Percentiles rank a stretch among this genome's conserved stretches.
Evolutionary conservation across 2,329 filamentous ascomycete species (phyloP).

Genomic region (Alternaria solani): DNA sequence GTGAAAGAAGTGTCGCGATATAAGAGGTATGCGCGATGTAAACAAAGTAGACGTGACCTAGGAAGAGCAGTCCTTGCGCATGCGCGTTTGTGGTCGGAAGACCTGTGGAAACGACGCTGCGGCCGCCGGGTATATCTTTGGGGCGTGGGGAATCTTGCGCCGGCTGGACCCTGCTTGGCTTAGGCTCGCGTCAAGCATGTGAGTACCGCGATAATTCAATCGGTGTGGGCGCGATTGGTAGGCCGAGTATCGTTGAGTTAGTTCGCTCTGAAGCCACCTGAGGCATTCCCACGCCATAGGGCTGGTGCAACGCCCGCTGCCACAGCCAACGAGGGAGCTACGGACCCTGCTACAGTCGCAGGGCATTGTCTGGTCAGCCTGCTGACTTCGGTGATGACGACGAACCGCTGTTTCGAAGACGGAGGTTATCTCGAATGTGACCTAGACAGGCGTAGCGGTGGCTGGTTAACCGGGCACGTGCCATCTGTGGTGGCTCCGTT

Average conservation of each 20-base stretch:
- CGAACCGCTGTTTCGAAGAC: conserved; percentile 9
- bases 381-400: conserved; percentile 17
- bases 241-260: neutral
- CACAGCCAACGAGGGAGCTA: conserved; percentile 12
- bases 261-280: neutral
- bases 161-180: conserved; percentile 8
- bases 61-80: conserved; percentile 7
- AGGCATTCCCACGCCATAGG: neutral
- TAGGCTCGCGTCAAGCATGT: conserved; percentile 17
- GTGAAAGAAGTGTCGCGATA: neutral
- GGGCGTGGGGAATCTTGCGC: conserved; percentile 21
- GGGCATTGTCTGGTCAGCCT: neutral
- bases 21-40: neutral
- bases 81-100: conserved; percentile 6
- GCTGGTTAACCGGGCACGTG: conserved; percentile 19
- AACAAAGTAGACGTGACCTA: neutral
- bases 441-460: conserved; percentile 21
- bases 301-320: conserved; percentile 10
- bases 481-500: conserved; percentile 17
- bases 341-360: conserved; percentile 8
- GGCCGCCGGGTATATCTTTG: conserved; percentile 15
- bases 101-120: conserved; percentile 22
- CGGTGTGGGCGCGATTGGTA: neutral
- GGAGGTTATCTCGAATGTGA: conserved; percentile 18
- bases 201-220: conserved; percentile 13